These are phyloP conservation scores for Pseudogymnoascus sp. DNA, from an alignment of 2,329 filamentous ascomycete species.

Conservation along the genomic window DNA sequence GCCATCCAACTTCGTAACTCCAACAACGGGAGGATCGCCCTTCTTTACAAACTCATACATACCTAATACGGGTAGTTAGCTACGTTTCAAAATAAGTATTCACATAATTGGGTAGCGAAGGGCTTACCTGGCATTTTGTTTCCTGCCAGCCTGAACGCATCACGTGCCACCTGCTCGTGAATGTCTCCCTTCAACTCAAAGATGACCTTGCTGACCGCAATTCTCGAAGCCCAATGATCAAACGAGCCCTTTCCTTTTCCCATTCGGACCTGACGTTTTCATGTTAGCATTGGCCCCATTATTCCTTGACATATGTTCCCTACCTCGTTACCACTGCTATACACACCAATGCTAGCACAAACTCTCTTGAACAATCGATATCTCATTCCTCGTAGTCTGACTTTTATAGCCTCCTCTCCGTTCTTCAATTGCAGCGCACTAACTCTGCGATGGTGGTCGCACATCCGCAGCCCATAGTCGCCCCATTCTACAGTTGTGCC, in stretches of 20 bases:
- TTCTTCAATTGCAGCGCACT: constrained; percentile 79
- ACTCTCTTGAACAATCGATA: constrained; percentile 90
- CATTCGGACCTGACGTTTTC: constrained; percentile 69
- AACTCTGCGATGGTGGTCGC: constrained; percentile 86
- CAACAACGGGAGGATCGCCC: constrained; percentile 82
- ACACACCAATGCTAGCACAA: constrained; percentile 88
- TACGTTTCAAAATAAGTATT: neutral
- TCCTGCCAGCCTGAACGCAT: constrained; percentile 88
- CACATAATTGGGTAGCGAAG: constrained; percentile 28
- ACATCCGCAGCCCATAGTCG: constrained; percentile 90
- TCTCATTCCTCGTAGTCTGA: constrained; percentile 78
- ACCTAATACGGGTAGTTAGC: constrained; percentile 37
- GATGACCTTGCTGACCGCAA: constrained; percentile 83
- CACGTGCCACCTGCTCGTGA: constrained; percentile 88
- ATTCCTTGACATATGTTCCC: constrained; percentile 20
- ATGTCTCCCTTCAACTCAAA: constrained; percentile 88
- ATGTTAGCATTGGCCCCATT: neutral
- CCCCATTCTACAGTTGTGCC: constrained; percentile 96
- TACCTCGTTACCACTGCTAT: constrained; percentile 87
- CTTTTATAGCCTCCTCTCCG: constrained; percentile 89
- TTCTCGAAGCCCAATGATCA: constrained; percentile 88
- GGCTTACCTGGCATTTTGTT: constrained; percentile 84
- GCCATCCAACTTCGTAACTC: constrained; percentile 81
- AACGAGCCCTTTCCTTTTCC: constrained; percentile 98
- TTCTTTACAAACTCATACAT: constrained; percentile 92